Evolutionary conservation across 257 asterid genomes (phyloP).

Genomic region (Solanum lycopersicoides): DNA sequence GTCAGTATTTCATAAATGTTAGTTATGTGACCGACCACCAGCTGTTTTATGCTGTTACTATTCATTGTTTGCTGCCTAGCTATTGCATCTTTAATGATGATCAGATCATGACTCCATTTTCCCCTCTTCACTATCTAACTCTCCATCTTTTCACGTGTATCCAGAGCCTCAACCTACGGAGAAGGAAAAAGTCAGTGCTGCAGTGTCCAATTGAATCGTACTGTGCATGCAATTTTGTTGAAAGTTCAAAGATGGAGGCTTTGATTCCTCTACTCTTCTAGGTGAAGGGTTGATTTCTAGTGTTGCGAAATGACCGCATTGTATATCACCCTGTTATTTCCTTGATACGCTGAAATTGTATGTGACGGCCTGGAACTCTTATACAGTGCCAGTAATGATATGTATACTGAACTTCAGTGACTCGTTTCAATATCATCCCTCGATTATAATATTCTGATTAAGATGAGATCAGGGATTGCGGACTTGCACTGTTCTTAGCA

Average conservation of each 20-base stretch:
- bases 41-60: background rate
- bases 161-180: slow-evolving; percentile 42
- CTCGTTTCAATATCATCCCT: background rate
- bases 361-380: background rate
- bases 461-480: background rate
- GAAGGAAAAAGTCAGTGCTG: slow-evolving; percentile 25
- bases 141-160: background rate
- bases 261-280: background rate
- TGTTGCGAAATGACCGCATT: background rate
- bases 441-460: background rate
- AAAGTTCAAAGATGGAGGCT: background rate
- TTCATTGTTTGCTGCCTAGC: background rate
- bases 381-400: background rate
- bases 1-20: background rate
- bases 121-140: background rate
- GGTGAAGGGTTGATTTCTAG: background rate
- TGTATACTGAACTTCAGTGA: background rate
- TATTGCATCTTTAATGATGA: background rate
- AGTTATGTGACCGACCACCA: background rate
- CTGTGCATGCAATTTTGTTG: background rate
- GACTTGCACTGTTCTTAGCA: background rate
- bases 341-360: background rate
- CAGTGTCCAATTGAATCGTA: slow-evolving; percentile 17
- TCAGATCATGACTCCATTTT: background rate
- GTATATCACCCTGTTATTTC: background rate